These are phyloP conservation scores for Diplodia corticola DNA, from an alignment of 2,329 filamentous ascomycete genomes.

Conservation along the genomic window DNA sequence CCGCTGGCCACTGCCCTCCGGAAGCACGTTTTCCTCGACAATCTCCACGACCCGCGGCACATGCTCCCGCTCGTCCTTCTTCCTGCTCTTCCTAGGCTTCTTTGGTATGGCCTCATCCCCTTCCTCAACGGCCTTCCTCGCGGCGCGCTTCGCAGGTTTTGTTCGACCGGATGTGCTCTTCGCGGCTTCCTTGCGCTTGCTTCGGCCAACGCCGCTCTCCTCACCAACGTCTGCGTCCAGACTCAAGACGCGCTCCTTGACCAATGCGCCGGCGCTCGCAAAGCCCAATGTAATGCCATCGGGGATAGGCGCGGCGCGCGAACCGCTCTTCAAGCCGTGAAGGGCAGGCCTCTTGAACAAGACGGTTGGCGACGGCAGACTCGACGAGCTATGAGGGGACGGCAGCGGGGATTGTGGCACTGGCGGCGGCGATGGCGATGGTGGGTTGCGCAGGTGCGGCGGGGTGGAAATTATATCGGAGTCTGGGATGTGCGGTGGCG, in stretches of 20 bases:
- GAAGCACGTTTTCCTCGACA: not conserved
- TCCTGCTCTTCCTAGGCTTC: slow-evolving; percentile 16
- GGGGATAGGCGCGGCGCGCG: slow-evolving; percentile 32
- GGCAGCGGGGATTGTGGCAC: not conserved
- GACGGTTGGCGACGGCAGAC: slow-evolving; percentile 29
- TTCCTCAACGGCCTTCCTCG: not conserved
- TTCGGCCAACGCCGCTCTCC: not conserved
- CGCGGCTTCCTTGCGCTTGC: slow-evolving; percentile 6
- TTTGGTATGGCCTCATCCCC: slow-evolving; percentile 21
- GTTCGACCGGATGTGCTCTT: not conserved
- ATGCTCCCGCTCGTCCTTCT: not conserved
- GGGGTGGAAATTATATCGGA: slow-evolving; percentile 17
- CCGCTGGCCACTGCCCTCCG: too few species aligned
- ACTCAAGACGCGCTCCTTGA: slow-evolving; percentile 34
- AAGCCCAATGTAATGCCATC: slow-evolving; percentile 34
- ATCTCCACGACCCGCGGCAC: not conserved
- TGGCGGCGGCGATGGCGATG: not conserved
- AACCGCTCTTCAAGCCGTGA: slow-evolving; percentile 31
- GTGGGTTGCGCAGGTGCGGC: not conserved
- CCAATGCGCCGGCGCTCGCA: slow-evolving; percentile 35
- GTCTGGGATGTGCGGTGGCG: slow-evolving; percentile 23
- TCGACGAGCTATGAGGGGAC: slow-evolving; percentile 29
- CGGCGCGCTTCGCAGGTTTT: slow-evolving; percentile 10
- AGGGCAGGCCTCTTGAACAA: slow-evolving; percentile 26
- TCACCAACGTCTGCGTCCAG: slow-evolving; percentile 23